Evolutionary conservation across 176 grass and related monocot genomes (phyloP), one percentile per base, ranked within the genome.

Genomic region (Olyra latifolia): DNA sequence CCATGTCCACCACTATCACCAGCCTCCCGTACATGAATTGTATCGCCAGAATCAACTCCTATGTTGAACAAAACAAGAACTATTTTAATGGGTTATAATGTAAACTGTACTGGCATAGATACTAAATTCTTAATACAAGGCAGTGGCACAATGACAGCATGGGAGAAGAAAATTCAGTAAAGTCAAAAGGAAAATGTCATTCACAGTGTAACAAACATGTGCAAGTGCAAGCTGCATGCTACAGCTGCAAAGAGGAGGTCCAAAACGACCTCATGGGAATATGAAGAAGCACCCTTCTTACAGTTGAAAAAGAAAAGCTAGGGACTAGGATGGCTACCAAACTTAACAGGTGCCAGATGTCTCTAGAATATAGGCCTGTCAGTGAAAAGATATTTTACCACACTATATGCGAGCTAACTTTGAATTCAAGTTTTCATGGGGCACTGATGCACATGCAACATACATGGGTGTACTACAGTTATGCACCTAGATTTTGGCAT

Each of bases 1-100:
- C 88, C 95, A 81, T 66, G 71, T 46, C 88, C 74, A 77, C 95
- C 95, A 53, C 88, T 88, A 91, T 98, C 87, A 83, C 95, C 95
- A 66, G 86, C 95, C 70, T 79, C 83, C 16, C 20, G n/a, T 73
- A 98, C 92, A 85, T 82, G 72, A 87, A 98, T 93, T 83, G 83
- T 89, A 85, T 98, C 92, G 16, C 83, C 95, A 71, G 89, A 92
- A 86, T 93, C 90, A 44, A 98, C 77, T 76, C 95, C 95, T 98
- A 87, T 66, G 14, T 84, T 79, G 77, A 86, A 70, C 52, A 72
- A 84, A 83, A 66, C 53, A 72, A 79, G 35, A 78, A 45, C 12
- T 72, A 71, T 20, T 48, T 50, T 32, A 63, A 43, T 43, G 32
- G 44, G 61, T 66, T 25, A 41, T 27, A 72, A 54, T 62, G 13